Evolutionary conservation across 2,329 filamentous ascomycete species (phyloP), one percentile per base, ranked within the genome.

Genomic region (Ophiostoma ulmi): DNA sequence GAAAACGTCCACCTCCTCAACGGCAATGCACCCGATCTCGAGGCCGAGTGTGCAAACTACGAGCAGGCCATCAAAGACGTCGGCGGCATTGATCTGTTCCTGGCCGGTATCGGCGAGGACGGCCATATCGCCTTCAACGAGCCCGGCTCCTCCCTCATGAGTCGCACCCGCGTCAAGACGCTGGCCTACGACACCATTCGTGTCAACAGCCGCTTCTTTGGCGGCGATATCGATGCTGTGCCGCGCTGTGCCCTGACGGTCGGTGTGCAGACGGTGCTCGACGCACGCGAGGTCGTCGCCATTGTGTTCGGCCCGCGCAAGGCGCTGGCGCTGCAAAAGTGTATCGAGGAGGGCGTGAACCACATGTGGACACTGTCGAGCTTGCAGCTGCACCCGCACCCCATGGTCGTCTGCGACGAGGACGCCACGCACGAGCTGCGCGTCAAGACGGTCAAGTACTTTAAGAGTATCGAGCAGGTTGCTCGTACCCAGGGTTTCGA

Each of bases 111-210:
- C 66, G 91, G 91, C 39, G 87, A 90, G 31, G 91, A 94, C 76
- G 91, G 91, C 14, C 91, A 94, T 79, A 91, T 93, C 73, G 91
- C 91, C 17, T 93, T 93, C 84, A 93, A 93, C 80, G 91, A 93
- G 80, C 91, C 91, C 5, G 91, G 90, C 13, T 91, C 89, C 6
- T 91, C 88, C 69, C 81, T 93, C 68, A 84, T 83, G 73, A 91
- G 88, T 70, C 85, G 89, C 61, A 93, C 91, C 2, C 83, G 91
- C 69, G 89, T 93, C 75, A 93, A 93, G 84, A 92, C 90, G 1
- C 82, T 93, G 67, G 90, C 91, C 38, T 91, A 91, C 77, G 91
- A 93, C 78, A 93, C 91, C 55, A 91, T 92, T 71, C 80, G 91
- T 1, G 90, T 90, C 68, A 93, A 93, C 78, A 90, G 88, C 39